Conservation (phyloP, 768 basidiomycete genomes). For the Tylopilus vinaceipallidus region DNA sequence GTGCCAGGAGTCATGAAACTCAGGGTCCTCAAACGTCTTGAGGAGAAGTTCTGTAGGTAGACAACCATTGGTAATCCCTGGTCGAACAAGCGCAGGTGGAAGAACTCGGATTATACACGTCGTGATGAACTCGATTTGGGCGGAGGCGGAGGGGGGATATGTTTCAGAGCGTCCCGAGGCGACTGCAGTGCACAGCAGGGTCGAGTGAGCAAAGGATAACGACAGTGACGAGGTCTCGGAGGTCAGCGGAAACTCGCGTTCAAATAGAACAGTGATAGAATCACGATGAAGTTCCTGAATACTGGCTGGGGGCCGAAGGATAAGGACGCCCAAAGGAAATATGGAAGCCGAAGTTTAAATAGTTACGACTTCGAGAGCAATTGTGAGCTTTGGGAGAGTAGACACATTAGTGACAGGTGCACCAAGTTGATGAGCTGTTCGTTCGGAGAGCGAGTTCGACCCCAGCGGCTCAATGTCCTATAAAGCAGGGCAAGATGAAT, state of each 20-base stretch:
- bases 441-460: conserved; percentile 4
- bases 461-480: conserved; percentile 21
- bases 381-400: conserved; percentile 18
- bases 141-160: conserved; percentile 4
- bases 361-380: conserved; percentile 21
- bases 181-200: conserved; percentile 14
- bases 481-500: neutral
- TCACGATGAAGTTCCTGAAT: conserved; percentile 4
- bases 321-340: conserved; percentile 8
- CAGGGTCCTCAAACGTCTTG: conserved; percentile 16
- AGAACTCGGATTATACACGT: conserved; percentile 22
- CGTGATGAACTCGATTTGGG: conserved; percentile 17
- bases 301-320: conserved; percentile 10
- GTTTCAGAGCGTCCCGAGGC: neutral
- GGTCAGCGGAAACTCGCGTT: conserved; percentile 16
- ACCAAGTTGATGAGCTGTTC: neutral
- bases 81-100: conserved; percentile 1
- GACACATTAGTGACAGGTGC: conserved; percentile 12
- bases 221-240: conserved; percentile 16
- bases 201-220: conserved; percentile 25
- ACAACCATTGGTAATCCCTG: conserved; percentile 2
- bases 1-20: conserved; percentile 19
- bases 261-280: conserved; percentile 11
- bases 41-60: conserved; percentile 23
- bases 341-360: conserved; percentile 1